Base-by-base conservation (phyloP, 495 filamentous ascomycete species). In the Daldinia loculata region DNA sequence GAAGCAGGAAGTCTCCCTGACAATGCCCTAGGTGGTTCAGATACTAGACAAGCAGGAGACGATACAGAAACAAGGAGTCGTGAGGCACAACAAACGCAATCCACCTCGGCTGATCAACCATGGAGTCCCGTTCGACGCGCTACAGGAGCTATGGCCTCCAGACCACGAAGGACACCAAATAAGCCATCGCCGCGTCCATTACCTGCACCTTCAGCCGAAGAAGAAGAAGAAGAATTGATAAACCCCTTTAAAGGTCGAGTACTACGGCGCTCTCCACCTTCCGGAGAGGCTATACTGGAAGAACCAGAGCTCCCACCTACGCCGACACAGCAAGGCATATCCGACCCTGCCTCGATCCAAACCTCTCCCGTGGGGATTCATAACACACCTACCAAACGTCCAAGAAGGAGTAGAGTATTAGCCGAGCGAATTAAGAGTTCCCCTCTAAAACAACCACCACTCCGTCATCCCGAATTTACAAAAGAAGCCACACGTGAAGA, bases 261-360 rank as follows among this genome's bases (percentile, higher is more conserved):
- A 30, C 61, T 74, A 74, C 79, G 66, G 22, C 74, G 72, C 26
- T 78, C 77, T 24, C 78, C 82, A 7, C 75, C 80, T 48, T 76
- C 75, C 4, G 81, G 81, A 0, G 82, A 79, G 12, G 61, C 80
- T 5, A 51, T 61, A 4, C 67, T 71, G 0, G 78, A 81, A 17
- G 90, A 93, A 69, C 90, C 89, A 8, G 89, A 91, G 38, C 81
- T 93, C 24, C 91, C 91, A 8, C 89, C 89, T 9, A 93, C 90
- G 4, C 90, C 90, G 19, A 88, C 87, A 32, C 85, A 90, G 62
- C 71, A 84, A 41, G 87, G 88, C 3, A 78, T 90, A 60, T 86
- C 77, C 14, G 85, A 88, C 69, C 84, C 85, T 5, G 76, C 83
- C 22, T 71, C 73, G 4, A 76, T 84, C 29, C 84, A 80, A 63